A percentile compares a stretch with the other conserved stretches of the same genome.
These are phyloP conservation scores for Beauveria bassiana DNA, from an alignment of 2,329 filamentous ascomycete species.

Conservation along the genomic window DNA sequence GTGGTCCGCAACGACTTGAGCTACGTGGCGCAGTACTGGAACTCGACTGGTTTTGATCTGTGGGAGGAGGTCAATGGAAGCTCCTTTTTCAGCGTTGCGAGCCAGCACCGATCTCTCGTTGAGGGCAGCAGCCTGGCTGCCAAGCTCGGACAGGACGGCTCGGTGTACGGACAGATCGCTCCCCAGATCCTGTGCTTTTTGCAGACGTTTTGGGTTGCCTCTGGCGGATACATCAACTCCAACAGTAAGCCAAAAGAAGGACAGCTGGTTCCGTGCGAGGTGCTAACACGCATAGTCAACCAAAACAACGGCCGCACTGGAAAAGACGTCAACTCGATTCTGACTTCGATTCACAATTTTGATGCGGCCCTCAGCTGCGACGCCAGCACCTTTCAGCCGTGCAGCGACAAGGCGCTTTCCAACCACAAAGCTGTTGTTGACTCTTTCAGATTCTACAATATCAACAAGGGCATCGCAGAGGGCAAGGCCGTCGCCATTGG, in stretches of 20 bases:
- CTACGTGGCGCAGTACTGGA: slow-evolving; percentile 69
- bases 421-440: slow-evolving; percentile 72
- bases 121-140: slow-evolving; percentile 60
- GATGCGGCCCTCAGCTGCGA: slow-evolving; percentile 61
- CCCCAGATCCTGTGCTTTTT: slow-evolving; percentile 67
- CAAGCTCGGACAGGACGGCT: slow-evolving; percentile 53
- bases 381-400: slow-evolving; percentile 69
- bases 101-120: slow-evolving; percentile 60
- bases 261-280: not conserved
- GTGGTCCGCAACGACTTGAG: slow-evolving; percentile 67
- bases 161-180: slow-evolving; percentile 54
- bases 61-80: slow-evolving; percentile 76
- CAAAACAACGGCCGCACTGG: slow-evolving; percentile 53
- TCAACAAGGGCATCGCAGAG: slow-evolving; percentile 58
- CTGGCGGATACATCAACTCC: slow-evolving; percentile 54
- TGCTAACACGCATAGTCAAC: slow-evolving; percentile 35
- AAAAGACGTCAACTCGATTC: slow-evolving; percentile 64
- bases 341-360: slow-evolving; percentile 60
- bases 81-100: slow-evolving; percentile 71
- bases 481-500: slow-evolving; percentile 56
- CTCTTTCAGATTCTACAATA: slow-evolving; percentile 64
- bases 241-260: slow-evolving; percentile 42
- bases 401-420: slow-evolving; percentile 58
- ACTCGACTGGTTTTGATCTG: slow-evolving; percentile 60
- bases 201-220: slow-evolving; percentile 63